Conservation (phyloP, 2,329 filamentous ascomycete genomes). For the Penicillium sp. region DNA sequence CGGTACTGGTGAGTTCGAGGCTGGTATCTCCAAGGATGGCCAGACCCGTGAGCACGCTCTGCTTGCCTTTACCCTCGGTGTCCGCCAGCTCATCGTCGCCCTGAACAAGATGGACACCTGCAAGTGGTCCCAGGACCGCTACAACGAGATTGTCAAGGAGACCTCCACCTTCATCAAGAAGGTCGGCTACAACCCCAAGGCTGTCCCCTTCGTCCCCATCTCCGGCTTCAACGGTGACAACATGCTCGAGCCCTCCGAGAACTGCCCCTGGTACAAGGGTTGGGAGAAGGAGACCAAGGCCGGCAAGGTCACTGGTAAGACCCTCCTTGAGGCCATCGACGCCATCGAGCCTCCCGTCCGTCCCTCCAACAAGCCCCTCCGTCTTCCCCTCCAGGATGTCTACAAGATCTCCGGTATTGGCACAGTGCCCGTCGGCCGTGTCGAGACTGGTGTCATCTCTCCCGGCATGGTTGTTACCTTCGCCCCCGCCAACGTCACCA, state of each 20-base stretch:
- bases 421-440: slow-evolving; percentile 99
- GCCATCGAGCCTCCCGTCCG: slow-evolving; percentile 86
- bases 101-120: slow-evolving; percentile 99
- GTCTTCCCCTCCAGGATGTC: slow-evolving; percentile 99
- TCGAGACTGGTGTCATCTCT: slow-evolving; percentile 98
- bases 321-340: slow-evolving; percentile 98
- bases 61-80: slow-evolving; percentile 99
- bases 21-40: slow-evolving; percentile 99
- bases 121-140: slow-evolving; percentile 96
- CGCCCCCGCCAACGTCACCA: slow-evolving; percentile 97
- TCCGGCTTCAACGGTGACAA: slow-evolving; percentile 99
- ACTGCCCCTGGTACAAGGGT: slow-evolving; percentile 99
- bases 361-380: slow-evolving; percentile 98
- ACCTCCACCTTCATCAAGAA: slow-evolving; percentile 99
- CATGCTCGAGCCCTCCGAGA: slow-evolving; percentile 85
- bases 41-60: slow-evolving; percentile 99
- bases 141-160: slow-evolving; percentile 99
- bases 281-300: slow-evolving; percentile 98
- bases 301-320: slow-evolving; percentile 85
- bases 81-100: slow-evolving; percentile 99
- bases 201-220: slow-evolving; percentile 97
- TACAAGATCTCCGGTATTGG: slow-evolving; percentile 99
- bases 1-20: slow-evolving; percentile 99
- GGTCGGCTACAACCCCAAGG: slow-evolving; percentile 99
- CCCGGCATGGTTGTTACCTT: slow-evolving; percentile 84